A percentile compares a stretch with the other conserved stretches of the same genome.
phyloP scores from a whole-genome alignment of 2,329 filamentous ascomycete genomes.

The Rhynchosporium secalis region DNA sequence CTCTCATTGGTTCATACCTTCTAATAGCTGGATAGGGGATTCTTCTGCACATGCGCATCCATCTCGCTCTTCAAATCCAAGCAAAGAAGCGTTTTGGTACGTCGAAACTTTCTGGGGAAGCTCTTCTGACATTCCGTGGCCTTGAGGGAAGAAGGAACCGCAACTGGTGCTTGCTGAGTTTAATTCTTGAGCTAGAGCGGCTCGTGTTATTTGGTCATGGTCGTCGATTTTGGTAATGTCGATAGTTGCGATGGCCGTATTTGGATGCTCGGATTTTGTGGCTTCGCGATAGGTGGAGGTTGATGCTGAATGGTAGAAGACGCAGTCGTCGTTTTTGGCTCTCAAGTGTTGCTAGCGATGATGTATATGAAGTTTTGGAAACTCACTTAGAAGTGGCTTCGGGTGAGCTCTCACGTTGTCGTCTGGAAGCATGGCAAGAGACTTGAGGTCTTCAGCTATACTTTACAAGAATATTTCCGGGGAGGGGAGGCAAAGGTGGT shows the following conservation, averaged over 20 bases:
- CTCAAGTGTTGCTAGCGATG: not conserved
- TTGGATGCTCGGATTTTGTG: conserved; percentile 1
- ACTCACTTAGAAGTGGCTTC: not conserved
- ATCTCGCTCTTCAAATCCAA: conserved; percentile 12
- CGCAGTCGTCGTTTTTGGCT: conserved; percentile 6
- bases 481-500: conserved; percentile 9
- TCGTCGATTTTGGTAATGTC: conserved; percentile 12
- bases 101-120: conserved; percentile 12
- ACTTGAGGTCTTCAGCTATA: conserved; percentile 8
- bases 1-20: conserved; percentile 18
- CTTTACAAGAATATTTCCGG: conserved; percentile 28
- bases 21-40: conserved; percentile 11
- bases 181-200: conserved; percentile 11
- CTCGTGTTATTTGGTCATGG: conserved; percentile 1
- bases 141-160: conserved; percentile 19
- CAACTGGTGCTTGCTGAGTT: conserved; percentile 13
- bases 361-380: not conserved
- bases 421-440: not conserved
- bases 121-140: conserved; percentile 13
- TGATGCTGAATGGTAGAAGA: conserved; percentile 18
- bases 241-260: conserved; percentile 19
- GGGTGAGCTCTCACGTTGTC: not conserved
- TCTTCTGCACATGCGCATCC: conserved; percentile 21
- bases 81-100: conserved; percentile 14
- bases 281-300: conserved; percentile 17